Evolutionary conservation across 495 filamentous ascomycete genomes (phyloP), one percentile per base, ranked within the genome.

Genomic region (Chlorociboria aeruginascens): DNA sequence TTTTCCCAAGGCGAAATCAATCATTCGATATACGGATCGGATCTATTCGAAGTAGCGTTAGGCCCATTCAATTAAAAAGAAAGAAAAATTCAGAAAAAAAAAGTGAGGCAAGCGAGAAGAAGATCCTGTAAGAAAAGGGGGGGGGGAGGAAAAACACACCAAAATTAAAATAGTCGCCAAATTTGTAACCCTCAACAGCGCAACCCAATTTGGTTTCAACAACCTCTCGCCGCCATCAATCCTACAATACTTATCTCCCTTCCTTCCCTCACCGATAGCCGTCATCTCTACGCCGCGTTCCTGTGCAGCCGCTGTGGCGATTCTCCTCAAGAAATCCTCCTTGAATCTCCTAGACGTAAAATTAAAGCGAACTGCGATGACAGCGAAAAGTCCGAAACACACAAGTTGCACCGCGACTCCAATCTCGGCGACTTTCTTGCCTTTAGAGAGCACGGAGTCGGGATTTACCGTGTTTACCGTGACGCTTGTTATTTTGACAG

Each of bases 261-360:
- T 25, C 20, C 20, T 25, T 25, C 20, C 20, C 20, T 25, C 20
- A 25, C 20, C 20, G 4, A 25, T 25, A 25, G 20, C 4, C 20
- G 20, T 25, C 20, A 25, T 25, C 20, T 25, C 20, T 25, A 25
- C 20, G 2, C 20, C 20, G 20, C 20, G 1, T 25, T 25, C 20
- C 20, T 25, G 20, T 25, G 2, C 54, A 10, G 53, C 48, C 25
- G 13, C 40, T 28, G 50, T 33, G 30, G 53, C 58, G 30, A 63
- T 56, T 13, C 63, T 56, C 35, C 66, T 58, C 11, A 53, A 37
- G 9, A 66, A 53, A 10, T 45, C 46, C 0, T 52, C 50, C 3
- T 55, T 51, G 49, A 71, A 72, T 43, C 59, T 50, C 44, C 60
- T 65, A 6, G 68, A 71, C 31, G 54, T 62, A 47, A 67, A 66